Evolutionary conservation across 2,329 filamentous ascomycete genomes (phyloP), one percentile per base, ranked within the genome.

Genomic region (Trichophyton simii): DNA sequence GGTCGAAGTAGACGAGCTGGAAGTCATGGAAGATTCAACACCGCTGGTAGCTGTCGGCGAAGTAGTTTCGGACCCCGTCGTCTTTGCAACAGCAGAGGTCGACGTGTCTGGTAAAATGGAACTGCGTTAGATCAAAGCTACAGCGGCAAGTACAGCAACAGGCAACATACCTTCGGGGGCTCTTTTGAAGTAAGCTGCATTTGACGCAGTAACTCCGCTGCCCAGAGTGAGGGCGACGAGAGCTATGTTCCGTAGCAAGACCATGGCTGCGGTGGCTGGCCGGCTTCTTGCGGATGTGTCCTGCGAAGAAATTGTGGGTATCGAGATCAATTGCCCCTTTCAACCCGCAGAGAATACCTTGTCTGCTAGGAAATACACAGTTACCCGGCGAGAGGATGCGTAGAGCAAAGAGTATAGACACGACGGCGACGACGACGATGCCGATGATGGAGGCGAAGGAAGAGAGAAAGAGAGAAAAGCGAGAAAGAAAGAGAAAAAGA

Each of bases 131-230:
- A 34, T n/a, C 28, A 28, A 5, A 13, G 18, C 3, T 28, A 28
- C 20, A 11, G n/a, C 22, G 15, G 5, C 46, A 15, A 50, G 1
- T 44, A 13, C 31, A 50, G 22, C 46, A 25, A 50, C 2, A 50
- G 22, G 4, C 22, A 50, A 5, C 46, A 36, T 55, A 55, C 50
- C 50, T 55, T 25, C 46, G 25, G 44, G 44, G 6, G 28, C 50
- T 55, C 50, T 55, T 28, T 55, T 55, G 28, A 55, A 34, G 28
- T 55, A 55, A 18, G 50, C 50, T n/a, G 25, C 50, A n/a, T 55
- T 34, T 20, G 46, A 50, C 1, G 46, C 46, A 50, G 22, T 28
- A 55, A 36, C 50, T 34, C 50, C 50, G 50, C 28, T 20, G 50
- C 50, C 28, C 50, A 55, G 28, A 28, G 50, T 13, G 50, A 55